Evolutionary conservation across 2,329 filamentous ascomycete species (phyloP).

Genomic region (Pestalotiopsis sp.): DNA sequence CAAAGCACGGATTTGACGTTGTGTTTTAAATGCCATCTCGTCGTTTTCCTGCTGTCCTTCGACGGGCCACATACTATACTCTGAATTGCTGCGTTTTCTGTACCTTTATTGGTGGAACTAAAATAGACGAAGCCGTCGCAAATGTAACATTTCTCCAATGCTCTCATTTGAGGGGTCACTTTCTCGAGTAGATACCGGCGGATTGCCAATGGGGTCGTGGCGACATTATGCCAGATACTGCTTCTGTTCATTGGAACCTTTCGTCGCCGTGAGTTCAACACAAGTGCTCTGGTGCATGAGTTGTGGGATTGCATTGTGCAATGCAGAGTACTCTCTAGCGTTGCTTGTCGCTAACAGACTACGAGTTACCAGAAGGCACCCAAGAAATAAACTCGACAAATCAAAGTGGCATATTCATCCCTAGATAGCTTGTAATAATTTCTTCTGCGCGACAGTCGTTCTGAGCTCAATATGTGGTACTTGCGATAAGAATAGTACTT

Average conservation of each 20-base stretch:
- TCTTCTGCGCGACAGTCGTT: no score
- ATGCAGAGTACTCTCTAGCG: no score
- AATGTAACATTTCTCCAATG: neutral
- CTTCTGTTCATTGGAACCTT: neutral
- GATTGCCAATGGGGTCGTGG: neutral
- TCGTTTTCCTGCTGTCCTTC: neutral
- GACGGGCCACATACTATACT: neutral
- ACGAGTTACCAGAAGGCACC: no score
- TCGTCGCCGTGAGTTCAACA: no score
- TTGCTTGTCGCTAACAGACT: no score
- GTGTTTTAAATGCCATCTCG: neutral
- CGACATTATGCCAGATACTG: neutral
- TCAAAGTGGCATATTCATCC: no score
- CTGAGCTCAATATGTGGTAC: no score
- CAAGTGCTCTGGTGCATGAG: no score
- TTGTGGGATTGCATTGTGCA: no score
- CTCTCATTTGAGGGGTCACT: neutral
- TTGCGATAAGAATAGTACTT: no score
- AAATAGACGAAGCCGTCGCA: neutral
- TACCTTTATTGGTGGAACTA: neutral
- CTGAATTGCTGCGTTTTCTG: neutral
- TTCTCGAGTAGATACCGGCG: neutral
- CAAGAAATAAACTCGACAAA: no score
- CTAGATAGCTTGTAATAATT: no score
- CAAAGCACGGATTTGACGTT: neutral